Evolutionary conservation across 257 asterid species (phyloP).

Genomic region (Scutellaria minor): DNA sequence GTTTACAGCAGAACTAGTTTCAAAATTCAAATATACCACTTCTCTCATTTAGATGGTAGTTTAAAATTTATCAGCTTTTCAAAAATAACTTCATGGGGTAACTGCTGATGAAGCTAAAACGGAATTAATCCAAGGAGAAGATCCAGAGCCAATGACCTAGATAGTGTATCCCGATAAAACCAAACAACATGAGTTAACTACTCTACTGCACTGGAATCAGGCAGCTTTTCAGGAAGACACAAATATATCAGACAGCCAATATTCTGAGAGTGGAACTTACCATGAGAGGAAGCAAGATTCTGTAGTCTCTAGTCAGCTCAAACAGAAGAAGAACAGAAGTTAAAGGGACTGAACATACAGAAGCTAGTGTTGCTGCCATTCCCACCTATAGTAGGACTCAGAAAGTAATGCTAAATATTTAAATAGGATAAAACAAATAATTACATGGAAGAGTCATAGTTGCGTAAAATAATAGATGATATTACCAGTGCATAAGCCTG

Average conservation of each 20-base stretch:
- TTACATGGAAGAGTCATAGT: constrained; percentile 17
- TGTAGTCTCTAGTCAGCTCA: constrained; percentile 93
- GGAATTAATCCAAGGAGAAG: constrained; percentile 1
- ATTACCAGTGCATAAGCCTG: constrained; percentile 97
- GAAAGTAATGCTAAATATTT: constrained; percentile 26
- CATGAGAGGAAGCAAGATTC: constrained; percentile 98
- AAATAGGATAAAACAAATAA: constrained; percentile 12
- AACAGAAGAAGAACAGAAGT: constrained; percentile 94
- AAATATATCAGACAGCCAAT: constrained; percentile 13
- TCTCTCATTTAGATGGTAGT: constrained; percentile 6
- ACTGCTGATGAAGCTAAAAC: constrained; percentile 9
- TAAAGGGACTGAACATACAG: constrained; percentile 94
- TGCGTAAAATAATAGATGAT: constrained; percentile 20
- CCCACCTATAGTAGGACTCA: constrained; percentile 75
- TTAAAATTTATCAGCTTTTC: constrained; percentile 2
- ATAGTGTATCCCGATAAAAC: constrained; percentile 12
- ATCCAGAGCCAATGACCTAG: background rate
- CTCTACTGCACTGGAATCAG: constrained; percentile 8
- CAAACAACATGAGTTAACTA: constrained; percentile 11
- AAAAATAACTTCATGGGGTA: constrained; percentile 15
- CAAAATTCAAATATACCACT: background rate
- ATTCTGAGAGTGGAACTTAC: constrained; percentile 45
- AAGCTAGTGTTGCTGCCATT: constrained; percentile 99
- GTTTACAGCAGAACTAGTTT: background rate
- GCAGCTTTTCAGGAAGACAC: constrained; percentile 32